phyloP scores from a whole-genome alignment of 768 basidiomycete genomes.

The Tubosaeta sp. region DNA sequence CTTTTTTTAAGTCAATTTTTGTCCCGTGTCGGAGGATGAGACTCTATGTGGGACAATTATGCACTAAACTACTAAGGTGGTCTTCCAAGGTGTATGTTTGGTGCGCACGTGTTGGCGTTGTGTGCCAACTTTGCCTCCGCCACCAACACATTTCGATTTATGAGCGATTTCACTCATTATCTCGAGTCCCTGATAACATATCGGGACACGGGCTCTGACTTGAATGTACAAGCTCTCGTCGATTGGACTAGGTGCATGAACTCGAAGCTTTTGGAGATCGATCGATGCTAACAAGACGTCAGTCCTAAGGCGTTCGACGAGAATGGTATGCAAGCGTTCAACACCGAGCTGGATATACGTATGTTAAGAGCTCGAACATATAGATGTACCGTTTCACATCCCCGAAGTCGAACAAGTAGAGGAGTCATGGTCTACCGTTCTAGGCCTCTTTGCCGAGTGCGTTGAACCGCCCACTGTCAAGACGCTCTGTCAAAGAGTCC shows the following conservation, averaged over 20 bases:
- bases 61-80: too few species aligned
- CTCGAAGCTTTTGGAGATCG: background rate
- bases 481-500: constrained; percentile 8
- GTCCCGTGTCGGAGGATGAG: too few species aligned
- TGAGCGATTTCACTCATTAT: constrained; percentile 22
- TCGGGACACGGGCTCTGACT: constrained; percentile 7
- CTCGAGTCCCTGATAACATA: constrained; percentile 20
- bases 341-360: background rate
- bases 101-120: too few species aligned
- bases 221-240: constrained; percentile 11
- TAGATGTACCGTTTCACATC: constrained; percentile 13
- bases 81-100: too few species aligned
- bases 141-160: background rate
- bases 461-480: background rate
- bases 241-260: constrained; percentile 25
- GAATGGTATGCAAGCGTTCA: constrained; percentile 13
- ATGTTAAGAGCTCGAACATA: constrained; percentile 3
- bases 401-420: constrained; percentile 9
- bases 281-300: constrained; percentile 13
- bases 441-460: constrained; percentile 26
- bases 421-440: constrained; percentile 30
- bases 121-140: background rate
- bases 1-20: too few species aligned
- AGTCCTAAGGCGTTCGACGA: constrained; percentile 13
- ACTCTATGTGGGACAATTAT: too few species aligned